Base-by-base conservation (phyloP, 2,329 filamentous ascomycete species). In the Ilyonectria sp. region DNA sequence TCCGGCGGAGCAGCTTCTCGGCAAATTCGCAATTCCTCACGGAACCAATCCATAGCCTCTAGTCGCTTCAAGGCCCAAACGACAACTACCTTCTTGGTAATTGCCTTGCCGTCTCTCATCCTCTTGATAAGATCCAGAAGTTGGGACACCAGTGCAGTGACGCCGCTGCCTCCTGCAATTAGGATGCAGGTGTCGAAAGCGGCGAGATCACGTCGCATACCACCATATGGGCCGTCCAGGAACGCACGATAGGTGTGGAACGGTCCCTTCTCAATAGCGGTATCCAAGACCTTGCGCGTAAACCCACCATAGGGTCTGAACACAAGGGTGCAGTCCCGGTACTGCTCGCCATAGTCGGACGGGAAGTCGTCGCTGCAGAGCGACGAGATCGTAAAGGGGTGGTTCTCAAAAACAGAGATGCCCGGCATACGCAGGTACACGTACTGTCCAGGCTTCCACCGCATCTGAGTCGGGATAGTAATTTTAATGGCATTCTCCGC, bases 41-140 rank as follows among this genome's bases (percentile, higher is more conserved):
- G 93, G 86, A 98, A 98, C 95, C 95, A 98, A 78, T 98, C 94
- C 91, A 98, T 94, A 1, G 94, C 94, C 80, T 98, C 95, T 15
- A 96, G 90, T 63, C 93, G 90, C 81, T 96, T 97, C 72, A 98
- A 85, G 6, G 95, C 91, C 95, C 95, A 98, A n/a, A 98, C 89
- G 1, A 98, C 93, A 17, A 96, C 92, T 6, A 98, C 92, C 71
- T 92, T 93, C 79, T 93, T 94, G 2, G 95, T 98, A 50, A 97
- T 94, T 37, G 95, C 95, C 80, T 97, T 97, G 56, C 94, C 93
- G 77, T 97, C 95, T 66, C 94, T 91, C 92, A 98, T 97, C 66
- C 94, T 91, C 82, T 97, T 98, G 82, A 98, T 97, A n/a, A 98
- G 85, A 72, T 97, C 94, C 23, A 98, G 86, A 2, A 98, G 85